A percentile compares a stretch with the other conserved stretches of the same genome.
Conservation (phyloP, 257 asterid species). For the Nyctanthes arbortristis region DNA sequence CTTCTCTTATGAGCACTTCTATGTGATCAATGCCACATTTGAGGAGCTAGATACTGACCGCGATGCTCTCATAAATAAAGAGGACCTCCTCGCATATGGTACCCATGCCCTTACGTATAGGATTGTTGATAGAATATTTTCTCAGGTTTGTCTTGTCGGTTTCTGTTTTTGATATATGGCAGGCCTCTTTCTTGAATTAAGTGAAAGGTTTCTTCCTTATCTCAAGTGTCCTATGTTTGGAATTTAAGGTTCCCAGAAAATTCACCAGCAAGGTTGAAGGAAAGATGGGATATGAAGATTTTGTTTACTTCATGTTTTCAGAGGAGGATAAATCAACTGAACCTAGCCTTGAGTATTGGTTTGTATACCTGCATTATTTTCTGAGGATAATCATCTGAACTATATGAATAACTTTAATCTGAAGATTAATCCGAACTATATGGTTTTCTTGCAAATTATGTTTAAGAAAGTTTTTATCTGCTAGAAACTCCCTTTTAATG, state of each 20-base stretch:
- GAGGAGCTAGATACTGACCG: slow-evolving; percentile 98
- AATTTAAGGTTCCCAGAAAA: slow-evolving; percentile 81
- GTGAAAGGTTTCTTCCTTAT: slow-evolving; percentile 12
- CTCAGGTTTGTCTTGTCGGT: slow-evolving; percentile 73
- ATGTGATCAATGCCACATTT: slow-evolving; percentile 95
- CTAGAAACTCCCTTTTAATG: background rate
- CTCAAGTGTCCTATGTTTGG: slow-evolving; percentile 23
- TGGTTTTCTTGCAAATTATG: background rate
- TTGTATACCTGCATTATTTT: slow-evolving; percentile 19
- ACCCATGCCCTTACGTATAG: slow-evolving; percentile 95
- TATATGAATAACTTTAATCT: slow-evolving; percentile 3
- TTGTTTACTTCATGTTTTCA: slow-evolving; percentile 92
- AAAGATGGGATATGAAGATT: slow-evolving; percentile 99
- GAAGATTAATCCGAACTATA: slow-evolving; percentile 14
- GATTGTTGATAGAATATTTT: slow-evolving; percentile 96
- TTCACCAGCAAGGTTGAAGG: slow-evolving; percentile 98
- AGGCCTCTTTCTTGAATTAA: slow-evolving; percentile 24
- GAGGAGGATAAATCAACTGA: slow-evolving; percentile 50
- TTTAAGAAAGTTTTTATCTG: background rate
- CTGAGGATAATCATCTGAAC: background rate
- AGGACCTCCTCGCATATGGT: slow-evolving; percentile 94
- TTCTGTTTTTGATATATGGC: slow-evolving; percentile 15
- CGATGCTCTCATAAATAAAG: slow-evolving; percentile 92
- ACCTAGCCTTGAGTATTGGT: slow-evolving; percentile 54
- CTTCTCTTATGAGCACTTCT: slow-evolving; percentile 97